Conservation (phyloP, 2,329 filamentous ascomycete species). For the Zelopaecilomyces penicillatus region DNA sequence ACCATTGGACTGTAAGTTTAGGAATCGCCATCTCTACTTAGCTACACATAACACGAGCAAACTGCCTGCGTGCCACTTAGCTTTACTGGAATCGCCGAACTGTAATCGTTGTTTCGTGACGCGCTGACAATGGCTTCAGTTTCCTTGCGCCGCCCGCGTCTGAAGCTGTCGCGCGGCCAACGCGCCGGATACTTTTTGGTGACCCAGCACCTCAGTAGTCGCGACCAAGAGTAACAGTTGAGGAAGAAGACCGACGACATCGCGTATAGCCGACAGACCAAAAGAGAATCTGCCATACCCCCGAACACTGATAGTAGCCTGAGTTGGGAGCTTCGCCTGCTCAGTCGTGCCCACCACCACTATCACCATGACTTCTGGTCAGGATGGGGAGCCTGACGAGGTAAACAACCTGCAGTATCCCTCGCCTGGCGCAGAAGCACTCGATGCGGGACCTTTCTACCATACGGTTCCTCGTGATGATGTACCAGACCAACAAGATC, state of each 20-base stretch:
- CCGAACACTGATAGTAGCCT: too few relatives aligned
- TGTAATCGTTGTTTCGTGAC: slow-evolving; percentile 8
- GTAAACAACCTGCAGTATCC: slow-evolving; percentile 35
- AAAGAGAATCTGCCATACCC: too few relatives aligned
- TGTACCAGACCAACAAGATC: slow-evolving; percentile 21
- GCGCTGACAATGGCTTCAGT: slow-evolving; percentile 16
- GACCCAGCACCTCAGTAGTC: too few relatives aligned
- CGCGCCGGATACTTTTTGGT: not conserved
- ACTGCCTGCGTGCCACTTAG: slow-evolving; percentile 1
- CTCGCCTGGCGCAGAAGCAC: slow-evolving; percentile 35
- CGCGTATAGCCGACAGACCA: too few relatives aligned
- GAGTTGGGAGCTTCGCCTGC: too few relatives aligned
- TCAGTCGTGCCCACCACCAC: too few relatives aligned
- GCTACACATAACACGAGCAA: slow-evolving; percentile 8
- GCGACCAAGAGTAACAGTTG: too few relatives aligned
- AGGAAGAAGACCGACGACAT: too few relatives aligned
- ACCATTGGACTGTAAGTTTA: slow-evolving; percentile 26
- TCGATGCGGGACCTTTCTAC: slow-evolving; percentile 37
- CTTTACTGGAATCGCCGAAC: slow-evolving; percentile 2
- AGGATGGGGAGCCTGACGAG: slow-evolving; percentile 28
- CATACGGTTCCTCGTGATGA: slow-evolving; percentile 28
- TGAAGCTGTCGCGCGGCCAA: slow-evolving; percentile 7
- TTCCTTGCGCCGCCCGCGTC: slow-evolving; percentile 7
- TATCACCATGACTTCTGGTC: slow-evolving; percentile 22
- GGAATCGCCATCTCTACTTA: slow-evolving; percentile 6